Conservation (phyloP, 2,329 filamentous ascomycete species). For the Claviceps sorghi region DNA sequence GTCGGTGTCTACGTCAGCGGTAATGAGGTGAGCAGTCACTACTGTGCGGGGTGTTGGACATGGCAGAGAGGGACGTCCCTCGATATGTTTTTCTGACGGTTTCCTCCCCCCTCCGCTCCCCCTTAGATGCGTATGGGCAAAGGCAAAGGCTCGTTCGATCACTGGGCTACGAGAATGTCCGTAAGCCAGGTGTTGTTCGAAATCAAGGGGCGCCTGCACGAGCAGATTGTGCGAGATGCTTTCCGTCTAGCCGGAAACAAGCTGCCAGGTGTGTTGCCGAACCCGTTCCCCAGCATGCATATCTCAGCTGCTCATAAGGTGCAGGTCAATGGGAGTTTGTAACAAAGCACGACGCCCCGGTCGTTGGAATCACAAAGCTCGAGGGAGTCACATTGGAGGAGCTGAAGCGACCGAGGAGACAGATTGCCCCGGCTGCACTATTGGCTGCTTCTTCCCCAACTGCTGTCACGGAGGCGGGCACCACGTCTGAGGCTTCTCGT, state of each 20-base stretch:
- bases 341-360: conserved; percentile 74
- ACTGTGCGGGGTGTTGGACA: neutral
- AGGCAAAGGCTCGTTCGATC: conserved; percentile 93
- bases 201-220: conserved; percentile 80
- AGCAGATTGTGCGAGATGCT: conserved; percentile 85
- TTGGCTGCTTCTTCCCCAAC: conserved; percentile 20
- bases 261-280: conserved; percentile 56
- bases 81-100: no score
- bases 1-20: conserved; percentile 91
- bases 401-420: conserved; percentile 64
- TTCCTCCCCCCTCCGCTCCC: no score
- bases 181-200: conserved; percentile 90
- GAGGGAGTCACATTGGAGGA: conserved; percentile 71
- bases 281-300: neutral
- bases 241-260: conserved; percentile 91
- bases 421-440: conserved; percentile 34
- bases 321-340: conserved; percentile 81
- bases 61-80: neutral
- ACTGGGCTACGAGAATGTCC: conserved; percentile 82
- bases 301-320: conserved; percentile 13
- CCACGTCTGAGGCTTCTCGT: conserved; percentile 19
- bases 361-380: conserved; percentile 87
- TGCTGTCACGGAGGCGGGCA: conserved; percentile 18
- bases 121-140: conserved; percentile 96
- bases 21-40: conserved; percentile 52